Percentiles rank a stretch among this genome's conserved stretches.
phyloP scores from a whole-genome alignment of 192 early-diverging fungal species.

The Dimargaris xerosporica region DNA sequence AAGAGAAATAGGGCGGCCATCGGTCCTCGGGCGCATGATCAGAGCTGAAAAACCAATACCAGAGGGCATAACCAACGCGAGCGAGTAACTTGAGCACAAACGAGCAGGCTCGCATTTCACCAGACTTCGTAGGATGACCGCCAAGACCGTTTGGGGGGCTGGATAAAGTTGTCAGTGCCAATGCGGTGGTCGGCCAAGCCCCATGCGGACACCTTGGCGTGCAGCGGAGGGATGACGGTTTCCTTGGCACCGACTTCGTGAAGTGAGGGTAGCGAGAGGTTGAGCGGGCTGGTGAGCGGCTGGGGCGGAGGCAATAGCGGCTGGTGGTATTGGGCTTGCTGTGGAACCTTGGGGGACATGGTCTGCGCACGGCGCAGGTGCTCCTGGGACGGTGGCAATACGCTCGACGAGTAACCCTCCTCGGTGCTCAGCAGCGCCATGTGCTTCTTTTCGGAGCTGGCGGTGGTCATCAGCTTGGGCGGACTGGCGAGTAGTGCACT shows the following conservation, averaged over 20 bases:
- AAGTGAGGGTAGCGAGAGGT: not conserved
- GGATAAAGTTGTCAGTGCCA: slow-evolving; percentile 5
- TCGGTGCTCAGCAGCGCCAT: not conserved
- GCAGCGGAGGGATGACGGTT: slow-evolving; percentile 2
- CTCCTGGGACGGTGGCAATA: not conserved
- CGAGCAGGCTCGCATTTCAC: not conserved
- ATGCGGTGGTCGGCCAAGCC: not conserved
- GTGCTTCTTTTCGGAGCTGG: not conserved
- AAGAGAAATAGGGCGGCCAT: no score
- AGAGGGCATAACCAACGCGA: no score
- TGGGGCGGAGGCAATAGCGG: not conserved
- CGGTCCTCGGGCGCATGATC: no score
- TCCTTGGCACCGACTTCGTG: not conserved
- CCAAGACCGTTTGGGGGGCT: slow-evolving; percentile 11
- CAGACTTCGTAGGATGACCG: slow-evolving; percentile 11
- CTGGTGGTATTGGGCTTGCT: not conserved
- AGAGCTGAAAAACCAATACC: no score
- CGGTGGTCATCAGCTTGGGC: not conserved
- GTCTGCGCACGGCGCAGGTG: not conserved
- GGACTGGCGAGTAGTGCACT: not conserved
- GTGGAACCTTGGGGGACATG: not conserved
- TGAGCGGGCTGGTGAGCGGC: not conserved
- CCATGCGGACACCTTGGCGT: slow-evolving; percentile 4
- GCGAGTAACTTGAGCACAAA: no score
- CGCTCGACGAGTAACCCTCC: slow-evolving; percentile 1